Percentiles rank a stretch among this genome's conserved stretches.
Evolutionary conservation across 345 rosid genomes (phyloP).

Genomic region (Acer campestre): DNA sequence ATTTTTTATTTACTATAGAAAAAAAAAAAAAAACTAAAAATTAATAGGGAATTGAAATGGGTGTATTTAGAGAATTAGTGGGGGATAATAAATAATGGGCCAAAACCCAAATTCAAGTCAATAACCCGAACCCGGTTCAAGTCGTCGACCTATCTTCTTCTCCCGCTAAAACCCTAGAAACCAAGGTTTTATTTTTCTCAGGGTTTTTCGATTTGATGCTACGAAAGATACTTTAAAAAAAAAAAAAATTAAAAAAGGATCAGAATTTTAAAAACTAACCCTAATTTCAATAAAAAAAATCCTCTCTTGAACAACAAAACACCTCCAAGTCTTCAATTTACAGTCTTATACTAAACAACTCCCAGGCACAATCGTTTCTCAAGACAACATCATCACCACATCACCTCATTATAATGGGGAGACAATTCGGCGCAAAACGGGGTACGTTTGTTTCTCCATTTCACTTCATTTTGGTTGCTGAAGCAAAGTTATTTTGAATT

Average conservation of each 20-base stretch:
- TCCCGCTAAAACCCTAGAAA: conserved; percentile 19
- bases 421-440: conserved; percentile 5
- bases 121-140: not conserved
- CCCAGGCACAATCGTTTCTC: no score
- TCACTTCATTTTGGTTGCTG: no score
- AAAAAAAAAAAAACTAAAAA: no score
- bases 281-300: not conserved
- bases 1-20: no score
- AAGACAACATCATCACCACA: no score
- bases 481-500: no score
- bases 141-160: not conserved
- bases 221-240: not conserved
- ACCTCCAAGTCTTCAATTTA: not conserved
- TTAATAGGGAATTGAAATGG: no score
- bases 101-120: no score
- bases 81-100: not conserved
- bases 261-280: not conserved
- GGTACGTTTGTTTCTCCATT: not conserved
- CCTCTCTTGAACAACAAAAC: not conserved
- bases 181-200: not conserved
- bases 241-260: not conserved
- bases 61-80: no score
- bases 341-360: not conserved
- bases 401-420: not conserved
- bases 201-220: not conserved